phyloP scores from a whole-genome alignment of 805 yeast genomes.

The Cyberlindnera veronae region DNA sequence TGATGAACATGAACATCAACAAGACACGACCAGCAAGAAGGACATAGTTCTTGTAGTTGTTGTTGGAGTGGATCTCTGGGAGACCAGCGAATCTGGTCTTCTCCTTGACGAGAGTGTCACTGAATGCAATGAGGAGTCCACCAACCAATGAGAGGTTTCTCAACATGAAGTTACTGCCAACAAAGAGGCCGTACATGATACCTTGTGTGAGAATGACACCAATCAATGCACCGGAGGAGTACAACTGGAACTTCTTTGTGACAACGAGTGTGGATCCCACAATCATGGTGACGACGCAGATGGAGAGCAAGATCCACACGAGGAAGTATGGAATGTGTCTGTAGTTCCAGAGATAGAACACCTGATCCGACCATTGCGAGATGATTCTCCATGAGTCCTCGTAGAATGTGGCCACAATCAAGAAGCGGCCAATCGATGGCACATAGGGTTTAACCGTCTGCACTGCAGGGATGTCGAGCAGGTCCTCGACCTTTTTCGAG shows the following conservation, averaged over 20 bases:
- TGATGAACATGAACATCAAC: slow-evolving; percentile 78
- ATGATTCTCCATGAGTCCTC: slow-evolving; percentile 85
- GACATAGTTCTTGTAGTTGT: slow-evolving; percentile 65
- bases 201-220: slow-evolving; percentile 81
- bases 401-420: slow-evolving; percentile 89
- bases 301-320: slow-evolving; percentile 64
- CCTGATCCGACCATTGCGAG: slow-evolving; percentile 90
- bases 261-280: slow-evolving; percentile 70
- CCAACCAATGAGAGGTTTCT: slow-evolving; percentile 90
- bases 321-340: slow-evolving; percentile 76
- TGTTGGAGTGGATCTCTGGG: slow-evolving; percentile 61
- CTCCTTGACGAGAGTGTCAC: slow-evolving; percentile 81
- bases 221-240: slow-evolving; percentile 67
- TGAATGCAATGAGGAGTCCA: slow-evolving; percentile 80
- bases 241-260: slow-evolving; percentile 59
- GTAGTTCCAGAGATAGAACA: slow-evolving; percentile 74
- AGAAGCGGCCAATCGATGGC: slow-evolving; percentile 83
- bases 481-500: slow-evolving; percentile 51
- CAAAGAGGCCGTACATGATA: slow-evolving; percentile 78
- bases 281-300: slow-evolving; percentile 67
- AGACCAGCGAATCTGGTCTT: slow-evolving; percentile 48
- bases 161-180: slow-evolving; percentile 76
- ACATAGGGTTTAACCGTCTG: slow-evolving; percentile 61
- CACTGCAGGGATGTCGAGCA: slow-evolving; percentile 46
- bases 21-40: slow-evolving; percentile 85